Evolutionary conservation across 371 early-diverging fungal species (phyloP).

Genomic region (Nosema muscidifuracis): DNA sequence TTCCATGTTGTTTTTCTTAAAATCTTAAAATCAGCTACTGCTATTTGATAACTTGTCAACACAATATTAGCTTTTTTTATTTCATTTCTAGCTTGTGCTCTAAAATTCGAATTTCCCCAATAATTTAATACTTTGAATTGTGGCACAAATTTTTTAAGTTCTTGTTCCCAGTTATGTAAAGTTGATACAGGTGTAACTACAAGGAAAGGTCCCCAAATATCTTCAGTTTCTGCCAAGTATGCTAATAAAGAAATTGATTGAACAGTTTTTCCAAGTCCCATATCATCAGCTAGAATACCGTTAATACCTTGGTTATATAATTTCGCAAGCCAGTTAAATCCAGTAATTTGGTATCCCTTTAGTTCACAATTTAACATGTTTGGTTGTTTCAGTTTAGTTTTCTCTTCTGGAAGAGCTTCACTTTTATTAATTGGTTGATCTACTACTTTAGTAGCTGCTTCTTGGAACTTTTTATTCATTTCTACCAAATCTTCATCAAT

Average conservation of each 20-base stretch:
- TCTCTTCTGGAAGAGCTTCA: slow-evolving; percentile 11
- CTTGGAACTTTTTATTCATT: slow-evolving; percentile 25
- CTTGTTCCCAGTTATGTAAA: slow-evolving; percentile 91
- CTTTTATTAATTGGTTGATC: not conserved
- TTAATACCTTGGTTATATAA: slow-evolving; percentile 90
- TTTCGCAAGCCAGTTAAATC: slow-evolving; percentile 92
- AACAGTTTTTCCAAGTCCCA: slow-evolving; percentile 92
- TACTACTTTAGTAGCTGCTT: not conserved
- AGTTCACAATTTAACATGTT: slow-evolving; percentile 76
- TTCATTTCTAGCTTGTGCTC: slow-evolving; percentile 71
- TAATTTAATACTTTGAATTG: slow-evolving; percentile 75
- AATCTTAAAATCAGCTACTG: slow-evolving; percentile 74
- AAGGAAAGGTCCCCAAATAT: slow-evolving; percentile 86
- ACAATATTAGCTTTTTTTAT: slow-evolving; percentile 66
- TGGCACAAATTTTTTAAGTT: slow-evolving; percentile 70
- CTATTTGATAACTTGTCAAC: slow-evolving; percentile 84
- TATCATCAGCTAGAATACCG: slow-evolving; percentile 90
- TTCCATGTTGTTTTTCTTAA: slow-evolving; percentile 84
- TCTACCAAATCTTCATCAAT: slow-evolving; percentile 14
- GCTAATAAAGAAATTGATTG: slow-evolving; percentile 88
- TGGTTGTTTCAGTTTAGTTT: slow-evolving; percentile 66
- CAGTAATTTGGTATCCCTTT: slow-evolving; percentile 85
- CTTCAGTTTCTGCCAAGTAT: slow-evolving; percentile 69
- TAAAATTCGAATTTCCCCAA: slow-evolving; percentile 80
- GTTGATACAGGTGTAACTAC: slow-evolving; percentile 88